Conservation (phyloP, 371 early-diverging fungal genomes). For the Cokeromyces recurvatus region DNA sequence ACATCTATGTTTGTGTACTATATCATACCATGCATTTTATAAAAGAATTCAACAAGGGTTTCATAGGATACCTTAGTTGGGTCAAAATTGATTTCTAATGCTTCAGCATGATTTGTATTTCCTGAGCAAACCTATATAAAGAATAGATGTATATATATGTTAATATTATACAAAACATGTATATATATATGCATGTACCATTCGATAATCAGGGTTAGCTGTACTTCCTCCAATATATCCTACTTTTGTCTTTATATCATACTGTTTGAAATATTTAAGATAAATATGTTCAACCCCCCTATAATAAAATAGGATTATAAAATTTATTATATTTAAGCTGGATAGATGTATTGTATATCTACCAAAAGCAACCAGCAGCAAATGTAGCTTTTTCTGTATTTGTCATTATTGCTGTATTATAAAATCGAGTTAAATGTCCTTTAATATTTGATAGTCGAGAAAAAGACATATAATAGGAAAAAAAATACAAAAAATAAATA, state of each 20-base stretch:
- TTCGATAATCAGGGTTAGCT: slow-evolving; percentile 53
- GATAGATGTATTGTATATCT: too few relatives aligned
- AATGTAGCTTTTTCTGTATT: slow-evolving; percentile 20
- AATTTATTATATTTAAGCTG: too few relatives aligned
- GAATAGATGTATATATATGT: too few relatives aligned
- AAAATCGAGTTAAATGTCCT: too few relatives aligned
- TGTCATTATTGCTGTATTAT: neutral
- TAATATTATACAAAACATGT: too few relatives aligned
- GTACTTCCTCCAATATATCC: slow-evolving; percentile 81
- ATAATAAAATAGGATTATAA: neutral
- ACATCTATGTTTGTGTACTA: slow-evolving; percentile 18
- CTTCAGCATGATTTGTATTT: slow-evolving; percentile 82
- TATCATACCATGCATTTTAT: slow-evolving; percentile 68
- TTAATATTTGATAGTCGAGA: too few relatives aligned
- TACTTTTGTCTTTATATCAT: slow-evolving; percentile 61
- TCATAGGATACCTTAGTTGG: slow-evolving; percentile 63
- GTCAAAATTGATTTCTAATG: slow-evolving; percentile 71
- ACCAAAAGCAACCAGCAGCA: slow-evolving; percentile 38
- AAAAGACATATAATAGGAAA: too few relatives aligned
- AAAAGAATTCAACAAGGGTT: slow-evolving; percentile 78
- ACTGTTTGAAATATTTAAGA: slow-evolving; percentile 54
- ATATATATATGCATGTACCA: too few relatives aligned
- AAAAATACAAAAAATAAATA: too few relatives aligned
- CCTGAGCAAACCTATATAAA: slow-evolving; percentile 69
- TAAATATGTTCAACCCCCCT: slow-evolving; percentile 89